These are phyloP conservation scores for Artemisia argyi DNA, from an alignment of 129 eudicot genomes.

Conservation along the genomic window DNA sequence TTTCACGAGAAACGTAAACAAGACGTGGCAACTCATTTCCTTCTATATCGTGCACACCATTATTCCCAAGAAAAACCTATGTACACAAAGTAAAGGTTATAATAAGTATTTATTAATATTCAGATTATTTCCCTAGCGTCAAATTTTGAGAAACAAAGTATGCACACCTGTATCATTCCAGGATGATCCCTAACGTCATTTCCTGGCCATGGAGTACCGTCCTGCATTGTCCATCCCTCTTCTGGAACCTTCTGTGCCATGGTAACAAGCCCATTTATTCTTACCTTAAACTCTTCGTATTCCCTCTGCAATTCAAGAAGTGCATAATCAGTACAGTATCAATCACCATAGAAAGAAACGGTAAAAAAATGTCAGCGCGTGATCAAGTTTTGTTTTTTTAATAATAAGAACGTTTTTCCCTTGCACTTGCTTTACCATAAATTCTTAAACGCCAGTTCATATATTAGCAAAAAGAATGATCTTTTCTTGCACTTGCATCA, in stretches of 20 bases:
- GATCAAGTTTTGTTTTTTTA: too few species aligned
- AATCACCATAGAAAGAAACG: neutral
- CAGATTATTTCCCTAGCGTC: neutral
- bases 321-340: conserved; percentile 5
- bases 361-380: neutral
- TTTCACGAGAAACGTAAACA: conserved; percentile 94
- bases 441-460: too few species aligned
- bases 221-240: conserved; percentile 98
- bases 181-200: conserved; percentile 94
- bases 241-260: conserved; percentile 95
- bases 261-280: conserved; percentile 83
- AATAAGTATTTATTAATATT: neutral
- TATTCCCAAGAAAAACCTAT: conserved; percentile 78
- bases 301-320: conserved; percentile 64
- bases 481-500: too few species aligned
- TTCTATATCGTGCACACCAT: conserved; percentile 79
- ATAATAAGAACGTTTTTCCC: too few species aligned
- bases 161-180: conserved; percentile 84
- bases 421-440: too few species aligned
- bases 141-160: neutral
- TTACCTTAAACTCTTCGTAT: conserved; percentile 84
- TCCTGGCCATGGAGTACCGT: conserved; percentile 96
- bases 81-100: neutral
- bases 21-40: conserved; percentile 87
- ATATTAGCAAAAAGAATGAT: neutral